Evolutionary conservation across 805 yeast species (phyloP), one percentile per base, ranked within the genome.

Genomic region (Candida tallmaniae): DNA sequence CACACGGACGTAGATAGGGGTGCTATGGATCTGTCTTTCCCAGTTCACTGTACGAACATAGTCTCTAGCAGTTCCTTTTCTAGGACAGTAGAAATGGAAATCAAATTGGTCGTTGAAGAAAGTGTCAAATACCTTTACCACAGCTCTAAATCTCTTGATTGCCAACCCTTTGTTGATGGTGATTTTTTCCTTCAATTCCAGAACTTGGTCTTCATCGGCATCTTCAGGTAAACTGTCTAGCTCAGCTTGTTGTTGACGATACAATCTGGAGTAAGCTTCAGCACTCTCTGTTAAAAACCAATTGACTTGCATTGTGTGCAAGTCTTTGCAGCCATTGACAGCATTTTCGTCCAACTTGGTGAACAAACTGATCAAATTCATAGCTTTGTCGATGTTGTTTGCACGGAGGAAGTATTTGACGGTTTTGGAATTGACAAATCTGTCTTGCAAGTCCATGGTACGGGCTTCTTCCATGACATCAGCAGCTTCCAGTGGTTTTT

Each of bases 281-380:
- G 93, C 97, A 54, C 82, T 78, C 53, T 87, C 96, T 12, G 73
- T 60, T 43, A 93, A 61, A 42, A 87, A 86, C 95, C 97, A 88
- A 32, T 80, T 74, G n/a, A 83, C 89, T 62, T 93, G 97, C 81
- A 93, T 83, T 21, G 74, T 70, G 51, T 85, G 94, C 48, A 90
- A 67, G 54, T 93, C 97, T 46, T 78, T 79, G 29, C 90, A 75
- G 5, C 96, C 97, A 47, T 83, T 84, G n/a, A 75, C 74, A 2
- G 78, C 68, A n/a, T 74, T 77, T 29, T 85, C 95, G 46, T 84
- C 87, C 29, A 64, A 44, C 51, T 82, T 82, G 13, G 97, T 87
- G 68, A 93, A 93, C 38, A 86, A 58, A 2, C 90, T 78, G 12
- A 85, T 81, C 19, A 76, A 62, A 34, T 76, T 79, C 34, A 83